Evolutionary conservation across 169 alveolate species (phyloP), one percentile per base, ranked within the genome.

Genomic region (Eimeria maxima): DNA sequence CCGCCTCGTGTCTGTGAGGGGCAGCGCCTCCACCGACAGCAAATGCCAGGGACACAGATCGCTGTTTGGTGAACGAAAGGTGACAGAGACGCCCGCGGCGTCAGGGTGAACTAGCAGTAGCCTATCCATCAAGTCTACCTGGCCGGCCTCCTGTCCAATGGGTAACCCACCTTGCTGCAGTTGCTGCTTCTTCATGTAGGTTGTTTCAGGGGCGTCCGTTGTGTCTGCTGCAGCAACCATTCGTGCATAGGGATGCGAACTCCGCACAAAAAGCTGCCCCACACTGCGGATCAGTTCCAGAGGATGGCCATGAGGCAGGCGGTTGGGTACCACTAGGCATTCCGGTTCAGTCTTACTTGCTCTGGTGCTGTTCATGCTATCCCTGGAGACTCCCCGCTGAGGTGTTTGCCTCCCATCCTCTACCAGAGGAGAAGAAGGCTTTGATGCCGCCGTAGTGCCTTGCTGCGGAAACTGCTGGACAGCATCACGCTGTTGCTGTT

Each of bases 271-370:
- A 33, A 78, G 33, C 13, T 78, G 67, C 24, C 89, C 89, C 5
- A 47, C 42, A 47, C 89, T 27, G 14, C 89, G 60, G 67, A 78
- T 14, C 57, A 78, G 65, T 65, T 78, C 89, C 60, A 78, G 65
- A 78, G 89, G 89, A 29, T 78, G 89, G 33, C 89, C 89, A 10
- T n/a, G 47, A 42, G 89, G 89, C 89, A 78, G 89, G 10, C 89
- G 60, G 89, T 42, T 53, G 38, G 89, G 89, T 8, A 78, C 89
- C 65, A 78, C 89, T 14, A 78, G 69, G 22, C 20, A 20, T 11
- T 45, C 67, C 65, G 18, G 4, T 42, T 33, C 89, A 18, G 7
- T 13, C n/a, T 27, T 42, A 20, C 13, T 14, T 11, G 42, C 33
- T 33, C 65, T 78, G 89, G 55, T 78, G 38, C 38, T 44, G 89